These are phyloP conservation scores for Chaetomium sp. DNA, from an alignment of 2,329 filamentous ascomycete species.

Conservation along the genomic window DNA sequence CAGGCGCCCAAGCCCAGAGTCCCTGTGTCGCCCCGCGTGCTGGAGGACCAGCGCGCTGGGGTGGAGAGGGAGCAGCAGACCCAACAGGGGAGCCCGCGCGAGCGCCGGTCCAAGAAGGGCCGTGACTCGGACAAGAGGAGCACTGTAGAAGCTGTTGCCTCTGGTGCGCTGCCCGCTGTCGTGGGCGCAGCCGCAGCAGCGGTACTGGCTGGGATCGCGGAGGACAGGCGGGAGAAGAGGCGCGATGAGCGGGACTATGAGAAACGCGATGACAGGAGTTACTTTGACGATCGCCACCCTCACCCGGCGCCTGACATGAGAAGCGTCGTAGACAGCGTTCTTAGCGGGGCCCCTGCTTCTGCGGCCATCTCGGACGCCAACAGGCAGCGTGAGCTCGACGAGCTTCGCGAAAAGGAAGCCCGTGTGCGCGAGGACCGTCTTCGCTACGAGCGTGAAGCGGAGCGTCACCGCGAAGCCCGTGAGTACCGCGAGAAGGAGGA, in stretches of 20 bases:
- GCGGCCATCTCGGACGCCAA: constrained; percentile 38
- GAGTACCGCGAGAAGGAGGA: constrained; percentile 33
- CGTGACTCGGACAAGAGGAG: constrained; percentile 36
- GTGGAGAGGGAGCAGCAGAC: constrained; percentile 18
- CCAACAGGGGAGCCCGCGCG: constrained; percentile 24
- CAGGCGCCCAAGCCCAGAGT: constrained; percentile 81
- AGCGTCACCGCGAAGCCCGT: constrained; percentile 33
- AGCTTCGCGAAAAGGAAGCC: constrained; percentile 25
- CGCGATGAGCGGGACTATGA: constrained; percentile 20
- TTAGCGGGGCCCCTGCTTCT: neutral
- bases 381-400: constrained; percentile 35
- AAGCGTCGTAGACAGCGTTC: neutral
- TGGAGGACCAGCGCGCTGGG: constrained; percentile 52
- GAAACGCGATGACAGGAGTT: constrained; percentile 18
- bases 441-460: constrained; percentile 33
- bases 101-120: constrained; percentile 21
- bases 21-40: constrained; percentile 70
- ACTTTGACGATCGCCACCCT: constrained; percentile 20
- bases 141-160: constrained; percentile 21
- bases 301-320: constrained; percentile 14
- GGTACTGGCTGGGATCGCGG: constrained; percentile 9
- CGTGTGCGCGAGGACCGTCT: constrained; percentile 26
- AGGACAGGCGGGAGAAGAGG: constrained; percentile 13
- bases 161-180: constrained; percentile 25
- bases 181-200: constrained; percentile 21